These are phyloP conservation scores for Meyerozyma smithsonii DNA, from an alignment of 1,139 yeast genomes.

Conservation along the genomic window DNA sequence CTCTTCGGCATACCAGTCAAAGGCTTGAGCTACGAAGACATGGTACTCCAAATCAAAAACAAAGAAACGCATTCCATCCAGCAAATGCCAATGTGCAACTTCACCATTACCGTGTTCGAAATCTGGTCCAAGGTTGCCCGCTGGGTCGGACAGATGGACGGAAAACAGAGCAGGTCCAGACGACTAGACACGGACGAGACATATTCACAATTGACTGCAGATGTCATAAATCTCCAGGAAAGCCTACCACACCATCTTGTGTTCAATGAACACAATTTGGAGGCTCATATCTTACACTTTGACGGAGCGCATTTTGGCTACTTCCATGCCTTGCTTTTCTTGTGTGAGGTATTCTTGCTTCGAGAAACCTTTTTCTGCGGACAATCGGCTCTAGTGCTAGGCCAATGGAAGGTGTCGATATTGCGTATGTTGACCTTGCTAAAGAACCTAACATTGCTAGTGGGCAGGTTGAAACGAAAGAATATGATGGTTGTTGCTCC, in stretches of 20 bases:
- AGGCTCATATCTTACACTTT: constrained; percentile 27
- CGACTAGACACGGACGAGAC: constrained; percentile 26
- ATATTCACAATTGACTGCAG: constrained; percentile 18
- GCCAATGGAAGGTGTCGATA: constrained; percentile 28
- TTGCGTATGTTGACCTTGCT: constrained; percentile 18
- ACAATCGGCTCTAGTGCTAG: constrained; percentile 23
- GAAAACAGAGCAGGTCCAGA: constrained; percentile 21
- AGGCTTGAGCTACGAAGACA: neutral
- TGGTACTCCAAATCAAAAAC: neutral
- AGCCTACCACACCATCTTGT: constrained; percentile 20
- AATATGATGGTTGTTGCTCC: constrained; percentile 35
- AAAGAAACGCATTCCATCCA: neutral
- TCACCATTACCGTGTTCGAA: constrained; percentile 25
- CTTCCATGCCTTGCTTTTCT: constrained; percentile 28
- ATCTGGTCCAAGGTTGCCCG: constrained; percentile 29
- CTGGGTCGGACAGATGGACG: constrained; percentile 31
- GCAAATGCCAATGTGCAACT: constrained; percentile 5
- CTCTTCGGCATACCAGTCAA: constrained; percentile 16
- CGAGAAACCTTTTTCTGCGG: constrained; percentile 32
- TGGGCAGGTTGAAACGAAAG: constrained; percentile 19
- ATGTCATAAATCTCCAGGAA: constrained; percentile 17
- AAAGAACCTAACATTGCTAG: constrained; percentile 20
- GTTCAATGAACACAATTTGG: constrained; percentile 23
- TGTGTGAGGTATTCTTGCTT: constrained; percentile 28
- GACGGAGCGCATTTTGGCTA: constrained; percentile 33